A percentile compares a stretch with the other conserved stretches of the same genome.
Evolutionary conservation across 1,139 yeast genomes (phyloP).

Genomic region (Nakaseomyces nivariensis): DNA sequence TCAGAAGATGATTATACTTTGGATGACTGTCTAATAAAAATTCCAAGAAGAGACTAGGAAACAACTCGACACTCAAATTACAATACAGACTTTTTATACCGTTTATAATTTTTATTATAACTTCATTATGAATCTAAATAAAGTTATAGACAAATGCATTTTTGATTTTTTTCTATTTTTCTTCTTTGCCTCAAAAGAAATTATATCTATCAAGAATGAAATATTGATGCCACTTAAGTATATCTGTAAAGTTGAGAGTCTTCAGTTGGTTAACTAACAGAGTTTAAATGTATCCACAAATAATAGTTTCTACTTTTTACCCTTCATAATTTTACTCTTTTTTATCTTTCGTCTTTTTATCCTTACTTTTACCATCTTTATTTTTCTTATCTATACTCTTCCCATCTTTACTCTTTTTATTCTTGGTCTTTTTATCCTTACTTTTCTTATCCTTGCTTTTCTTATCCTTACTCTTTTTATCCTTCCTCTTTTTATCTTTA

Average conservation of each 20-base stretch:
- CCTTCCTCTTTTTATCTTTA: slow-evolving; percentile 18
- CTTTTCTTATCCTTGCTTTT: slow-evolving; percentile 11
- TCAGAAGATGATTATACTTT: slow-evolving; percentile 5
- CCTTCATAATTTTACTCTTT: slow-evolving; percentile 21
- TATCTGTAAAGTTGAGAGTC: too few species aligned
- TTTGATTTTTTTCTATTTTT: too few species aligned
- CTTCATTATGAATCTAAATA: too few species aligned
- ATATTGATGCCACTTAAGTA: too few species aligned
- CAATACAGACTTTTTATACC: not conserved
- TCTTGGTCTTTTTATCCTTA: slow-evolving; percentile 10
- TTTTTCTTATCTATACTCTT: too few species aligned
- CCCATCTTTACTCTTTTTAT: too few species aligned
- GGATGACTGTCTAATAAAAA: slow-evolving; percentile 10
- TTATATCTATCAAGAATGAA: too few species aligned
- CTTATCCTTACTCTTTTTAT: slow-evolving; percentile 16
- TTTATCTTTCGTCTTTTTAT: slow-evolving; percentile 15
- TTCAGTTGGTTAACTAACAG: too few species aligned
- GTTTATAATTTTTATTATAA: too few species aligned
- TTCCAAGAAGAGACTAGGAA: slow-evolving; percentile 9
- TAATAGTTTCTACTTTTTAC: slow-evolving; percentile 13
- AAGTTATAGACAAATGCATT: too few species aligned
- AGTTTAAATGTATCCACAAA: too few species aligned
- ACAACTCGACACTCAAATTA: not conserved
- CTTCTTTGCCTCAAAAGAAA: too few species aligned
- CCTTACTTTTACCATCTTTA: slow-evolving; percentile 9